Conservation (phyloP, 352 stramenopile genomes). For the Phytophthora boehmeriae region DNA sequence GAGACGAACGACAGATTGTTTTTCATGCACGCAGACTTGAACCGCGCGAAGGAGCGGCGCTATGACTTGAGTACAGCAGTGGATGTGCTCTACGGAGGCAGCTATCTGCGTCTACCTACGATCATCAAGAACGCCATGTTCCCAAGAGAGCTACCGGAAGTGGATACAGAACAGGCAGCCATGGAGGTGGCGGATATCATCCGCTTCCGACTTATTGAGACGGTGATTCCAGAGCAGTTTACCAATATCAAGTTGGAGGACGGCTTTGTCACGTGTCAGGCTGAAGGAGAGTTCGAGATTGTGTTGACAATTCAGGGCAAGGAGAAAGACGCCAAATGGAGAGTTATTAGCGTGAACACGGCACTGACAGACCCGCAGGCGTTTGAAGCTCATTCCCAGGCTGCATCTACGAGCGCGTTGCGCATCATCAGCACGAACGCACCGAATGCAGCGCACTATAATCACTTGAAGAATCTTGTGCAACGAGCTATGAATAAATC, state of each 20-base stretch:
- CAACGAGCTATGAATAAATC: conserved; percentile 89
- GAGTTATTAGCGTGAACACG: conserved; percentile 82
- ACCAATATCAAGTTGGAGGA: conserved; percentile 78
- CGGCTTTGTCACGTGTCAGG: conserved; percentile 80
- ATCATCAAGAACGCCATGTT: conserved; percentile 80
- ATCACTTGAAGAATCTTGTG: conserved; percentile 85
- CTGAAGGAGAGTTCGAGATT: conserved; percentile 84
- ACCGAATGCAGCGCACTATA: conserved; percentile 74
- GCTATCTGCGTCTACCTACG: conserved; percentile 74
- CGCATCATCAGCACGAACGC: conserved; percentile 83
- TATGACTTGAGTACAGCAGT: conserved; percentile 86
- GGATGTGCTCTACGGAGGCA: conserved; percentile 81
- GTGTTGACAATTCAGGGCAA: conserved; percentile 85
- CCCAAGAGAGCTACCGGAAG: conserved; percentile 63
- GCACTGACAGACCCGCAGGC: conserved; percentile 64
- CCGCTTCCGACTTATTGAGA: conserved; percentile 82
- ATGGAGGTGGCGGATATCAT: conserved; percentile 81
- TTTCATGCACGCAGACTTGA: conserved; percentile 85
- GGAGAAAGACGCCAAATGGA: conserved; percentile 75
- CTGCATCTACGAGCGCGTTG: conserved; percentile 66
- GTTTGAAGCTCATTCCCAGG: conserved; percentile 59
- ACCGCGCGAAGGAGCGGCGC: conserved; percentile 77
- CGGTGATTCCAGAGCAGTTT: conserved; percentile 79
- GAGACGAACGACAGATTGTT: conserved; percentile 87
- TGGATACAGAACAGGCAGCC: conserved; percentile 62